Evolutionary conservation across 306 rosid genomes (phyloP).

Genomic region (Astragalus membranaceus): DNA sequence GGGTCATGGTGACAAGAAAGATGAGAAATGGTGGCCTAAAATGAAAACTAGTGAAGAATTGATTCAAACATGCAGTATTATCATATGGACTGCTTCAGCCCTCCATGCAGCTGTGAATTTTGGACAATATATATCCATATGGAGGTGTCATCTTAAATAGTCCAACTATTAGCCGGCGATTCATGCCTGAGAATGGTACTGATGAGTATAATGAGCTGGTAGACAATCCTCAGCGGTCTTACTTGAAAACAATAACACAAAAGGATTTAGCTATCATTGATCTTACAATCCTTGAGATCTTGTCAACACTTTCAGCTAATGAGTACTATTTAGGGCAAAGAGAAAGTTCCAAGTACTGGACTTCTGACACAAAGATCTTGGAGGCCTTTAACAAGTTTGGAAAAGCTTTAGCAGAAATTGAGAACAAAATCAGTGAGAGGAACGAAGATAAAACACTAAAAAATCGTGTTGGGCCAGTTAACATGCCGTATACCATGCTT

Average conservation of each 20-base stretch:
- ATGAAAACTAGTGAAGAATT: not conserved
- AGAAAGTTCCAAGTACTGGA: slow-evolving; percentile 9
- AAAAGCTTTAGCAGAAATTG: slow-evolving; percentile 27
- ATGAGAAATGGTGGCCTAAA: not conserved
- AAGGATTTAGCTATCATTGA: slow-evolving; percentile 25
- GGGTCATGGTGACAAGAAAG: slow-evolving; percentile 4
- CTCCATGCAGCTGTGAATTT: not conserved
- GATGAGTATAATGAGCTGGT: slow-evolving; percentile 39
- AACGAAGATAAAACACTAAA: not conserved
- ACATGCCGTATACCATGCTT: slow-evolving; percentile 61
- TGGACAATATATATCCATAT: slow-evolving; percentile 18
- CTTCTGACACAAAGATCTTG: not conserved
- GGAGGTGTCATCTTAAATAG: slow-evolving; percentile 38
- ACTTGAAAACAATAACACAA: slow-evolving; percentile 43
- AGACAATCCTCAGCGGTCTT: slow-evolving; percentile 23
- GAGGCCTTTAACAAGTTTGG: slow-evolving; percentile 41
- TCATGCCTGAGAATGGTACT: slow-evolving; percentile 43
- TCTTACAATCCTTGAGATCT: slow-evolving; percentile 31
- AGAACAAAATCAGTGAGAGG: not conserved
- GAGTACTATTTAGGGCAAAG: slow-evolving; percentile 32
- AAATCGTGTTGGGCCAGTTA: slow-evolving; percentile 37
- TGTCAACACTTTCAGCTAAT: slow-evolving; percentile 27
- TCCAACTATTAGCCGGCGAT: slow-evolving; percentile 41
- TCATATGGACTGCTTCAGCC: slow-evolving; percentile 10
- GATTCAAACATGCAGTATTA: not conserved